Conservation (phyloP, 306 rosid species). For the Ochetophila trinervis region DNA sequence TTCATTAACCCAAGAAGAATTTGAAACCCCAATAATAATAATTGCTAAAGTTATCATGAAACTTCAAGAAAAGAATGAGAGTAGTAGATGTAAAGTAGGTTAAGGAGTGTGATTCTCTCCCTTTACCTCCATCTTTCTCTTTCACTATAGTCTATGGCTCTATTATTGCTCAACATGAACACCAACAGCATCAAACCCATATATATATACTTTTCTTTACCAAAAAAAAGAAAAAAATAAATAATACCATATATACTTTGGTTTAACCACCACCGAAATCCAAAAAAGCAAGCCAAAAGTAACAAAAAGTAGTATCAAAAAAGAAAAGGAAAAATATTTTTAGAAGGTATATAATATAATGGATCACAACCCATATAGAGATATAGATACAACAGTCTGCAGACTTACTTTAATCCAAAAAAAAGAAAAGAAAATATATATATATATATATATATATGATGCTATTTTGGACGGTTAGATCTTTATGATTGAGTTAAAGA, state of each 20-base stretch:
- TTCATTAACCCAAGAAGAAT: constrained; percentile 24
- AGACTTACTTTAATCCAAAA: constrained; percentile 19
- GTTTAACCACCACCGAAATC: constrained; percentile 48
- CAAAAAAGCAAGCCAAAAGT: constrained; percentile 30
- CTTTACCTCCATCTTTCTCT: constrained; percentile 35
- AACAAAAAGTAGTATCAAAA: constrained; percentile 22
- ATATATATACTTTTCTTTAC: too few relatives aligned
- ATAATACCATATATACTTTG: constrained; percentile 37
- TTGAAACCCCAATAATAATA: constrained; percentile 13
- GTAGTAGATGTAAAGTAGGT: constrained; percentile 52
- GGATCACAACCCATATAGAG: constrained; percentile 19
- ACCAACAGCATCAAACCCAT: background rate
- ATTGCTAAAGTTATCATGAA: constrained; percentile 29
- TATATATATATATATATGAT: background rate
- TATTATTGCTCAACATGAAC: constrained; percentile 60
- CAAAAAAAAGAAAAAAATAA: too few relatives aligned
- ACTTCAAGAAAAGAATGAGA: constrained; percentile 30
- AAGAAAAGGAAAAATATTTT: background rate
- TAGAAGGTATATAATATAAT: background rate
- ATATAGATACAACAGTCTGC: background rate
- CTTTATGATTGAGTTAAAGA: constrained; percentile 21
- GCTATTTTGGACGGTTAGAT: constrained; percentile 8
- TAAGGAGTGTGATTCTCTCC: constrained; percentile 39
- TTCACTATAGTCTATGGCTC: constrained; percentile 28
- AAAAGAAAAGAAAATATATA: background rate